These are phyloP conservation scores for Eleusine indica DNA, from an alignment of 176 grass and related monocot species.

Conservation along the genomic window DNA sequence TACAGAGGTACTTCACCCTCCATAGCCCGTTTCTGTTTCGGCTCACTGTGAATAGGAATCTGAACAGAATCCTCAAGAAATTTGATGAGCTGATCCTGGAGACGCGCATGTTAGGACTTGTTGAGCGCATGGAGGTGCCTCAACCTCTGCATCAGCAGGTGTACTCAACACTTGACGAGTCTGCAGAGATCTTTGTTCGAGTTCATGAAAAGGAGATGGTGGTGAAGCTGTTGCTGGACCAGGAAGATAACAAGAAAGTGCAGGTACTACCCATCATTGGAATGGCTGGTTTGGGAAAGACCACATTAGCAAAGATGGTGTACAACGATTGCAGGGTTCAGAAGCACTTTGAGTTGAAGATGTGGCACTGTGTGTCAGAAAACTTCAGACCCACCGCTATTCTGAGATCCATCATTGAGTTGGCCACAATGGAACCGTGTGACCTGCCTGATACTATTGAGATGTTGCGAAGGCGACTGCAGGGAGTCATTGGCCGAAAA, in stretches of 20 bases:
- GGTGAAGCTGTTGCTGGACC: slow-evolving; percentile 30
- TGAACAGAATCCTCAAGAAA: no score
- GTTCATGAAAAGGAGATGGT: slow-evolving; percentile 31
- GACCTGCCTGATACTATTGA: not conserved
- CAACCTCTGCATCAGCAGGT: not conserved
- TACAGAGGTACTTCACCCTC: not conserved
- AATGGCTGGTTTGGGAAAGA: slow-evolving; percentile 51
- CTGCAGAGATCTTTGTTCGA: not conserved
- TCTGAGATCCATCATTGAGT: slow-evolving; percentile 26
- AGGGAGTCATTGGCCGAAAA: not conserved
- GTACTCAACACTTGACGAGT: not conserved
- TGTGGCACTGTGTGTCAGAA: slow-evolving; percentile 46
- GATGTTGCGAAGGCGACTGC: not conserved
- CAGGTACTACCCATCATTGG: slow-evolving; percentile 45
- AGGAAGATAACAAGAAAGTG: not conserved
- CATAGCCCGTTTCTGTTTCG: not conserved
- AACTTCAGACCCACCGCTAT: slow-evolving; percentile 14
- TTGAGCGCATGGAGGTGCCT: not conserved
- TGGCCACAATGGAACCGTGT: not conserved
- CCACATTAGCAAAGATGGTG: slow-evolving; percentile 31
- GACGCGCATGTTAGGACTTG: not conserved
- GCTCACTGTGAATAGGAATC: no score
- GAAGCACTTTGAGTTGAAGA: slow-evolving; percentile 21
- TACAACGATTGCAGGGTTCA: not conserved
- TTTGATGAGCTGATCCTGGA: not conserved